Evolutionary conservation across 306 rosid genomes (phyloP), one percentile per base, ranked within the genome.

Genomic region (Ammopiptanthus mongolicus): DNA sequence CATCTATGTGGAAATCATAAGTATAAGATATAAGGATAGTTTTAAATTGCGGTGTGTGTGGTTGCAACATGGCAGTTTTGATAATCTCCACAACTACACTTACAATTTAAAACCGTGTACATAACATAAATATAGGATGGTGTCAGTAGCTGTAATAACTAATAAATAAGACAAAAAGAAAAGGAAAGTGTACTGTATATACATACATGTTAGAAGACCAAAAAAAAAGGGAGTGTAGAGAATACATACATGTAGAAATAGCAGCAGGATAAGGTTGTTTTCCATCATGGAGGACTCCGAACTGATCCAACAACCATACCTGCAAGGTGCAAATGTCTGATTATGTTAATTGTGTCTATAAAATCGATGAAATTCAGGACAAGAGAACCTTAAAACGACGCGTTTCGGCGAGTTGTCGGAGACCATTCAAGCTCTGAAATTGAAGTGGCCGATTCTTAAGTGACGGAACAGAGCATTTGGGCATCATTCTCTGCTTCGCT

Each of bases 291-390:
- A 95, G 96, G 28, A 95, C 98, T 73, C 98, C 98, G 69, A 91
- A 95, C 76, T 95, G 98, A 81, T 95, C 98, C 66, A 95, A 82
- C 23, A 91, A 82, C 97, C 98, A 95, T 2, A 92, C 96, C 98
- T 94, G 87, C 77, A 11, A 39, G 70, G 10, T 63, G 47, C 14
- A 50, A 56, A 73, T 41, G 47, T 64, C 9, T 18, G 48, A 65
- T 28, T 12, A 46, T 12, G 18, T 46, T 13, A 13, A 13, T 46
- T 11, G 15, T 34, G 39, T 23, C 34, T 48, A 52, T 34, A 17
- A 34, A 47, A 47, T 47, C 8, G 3, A 47, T 13, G 18, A 15
- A 47, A 47, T 5, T n/a, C n/a, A 42, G 12, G 14, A 15, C 4
- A 2, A 21, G 13, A 71, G 63, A 47, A 79, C 98, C 93, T 91